These are phyloP conservation scores for Protostelium mycophagum DNA, from an alignment of 78 protist species.

Conservation along the genomic window DNA sequence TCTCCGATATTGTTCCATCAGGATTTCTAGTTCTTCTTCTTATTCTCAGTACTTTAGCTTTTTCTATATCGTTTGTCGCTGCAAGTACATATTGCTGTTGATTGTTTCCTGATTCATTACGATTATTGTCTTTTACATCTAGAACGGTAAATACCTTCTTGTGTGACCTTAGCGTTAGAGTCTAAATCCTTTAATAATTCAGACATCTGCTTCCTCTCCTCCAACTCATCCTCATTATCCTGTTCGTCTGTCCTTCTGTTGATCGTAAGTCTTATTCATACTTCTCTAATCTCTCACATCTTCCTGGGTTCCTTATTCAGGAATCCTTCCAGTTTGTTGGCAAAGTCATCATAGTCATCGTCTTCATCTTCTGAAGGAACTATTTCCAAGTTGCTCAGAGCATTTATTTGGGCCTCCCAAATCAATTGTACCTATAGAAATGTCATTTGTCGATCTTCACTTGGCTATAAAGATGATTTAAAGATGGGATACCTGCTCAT, in stretches of 20 bases:
- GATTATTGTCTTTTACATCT: not conserved
- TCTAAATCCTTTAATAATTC: not conserved
- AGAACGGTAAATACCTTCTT: not conserved
- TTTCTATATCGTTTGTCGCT: not conserved
- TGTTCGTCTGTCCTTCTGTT: not conserved
- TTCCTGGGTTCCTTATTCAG: conserved; percentile 28
- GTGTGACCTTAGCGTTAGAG: conserved; percentile 1
- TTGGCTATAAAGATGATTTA: too few species aligned
- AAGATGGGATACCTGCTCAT: conserved; percentile 23
- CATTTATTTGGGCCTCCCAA: conserved; percentile 44
- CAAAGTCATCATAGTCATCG: conserved; percentile 22
- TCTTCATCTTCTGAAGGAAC: conserved; percentile 23
- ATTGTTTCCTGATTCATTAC: conserved; percentile 17
- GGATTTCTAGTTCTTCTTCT: conserved; percentile 31
- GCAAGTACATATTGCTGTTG: not conserved
- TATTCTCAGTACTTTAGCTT: conserved; percentile 31
- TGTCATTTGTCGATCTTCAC: not conserved
- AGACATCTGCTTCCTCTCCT: not conserved
- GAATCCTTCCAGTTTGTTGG: conserved; percentile 18
- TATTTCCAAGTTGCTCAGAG: not conserved
- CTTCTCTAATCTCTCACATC: conserved; percentile 4
- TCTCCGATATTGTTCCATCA: conserved; percentile 33
- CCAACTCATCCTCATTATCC: not conserved
- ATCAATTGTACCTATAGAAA: conserved; percentile 36
- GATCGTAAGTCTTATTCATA: not conserved